Evolutionary conservation across 2,329 filamentous ascomycete genomes (phyloP).

Genomic region (Pestalotiopsis fici): DNA sequence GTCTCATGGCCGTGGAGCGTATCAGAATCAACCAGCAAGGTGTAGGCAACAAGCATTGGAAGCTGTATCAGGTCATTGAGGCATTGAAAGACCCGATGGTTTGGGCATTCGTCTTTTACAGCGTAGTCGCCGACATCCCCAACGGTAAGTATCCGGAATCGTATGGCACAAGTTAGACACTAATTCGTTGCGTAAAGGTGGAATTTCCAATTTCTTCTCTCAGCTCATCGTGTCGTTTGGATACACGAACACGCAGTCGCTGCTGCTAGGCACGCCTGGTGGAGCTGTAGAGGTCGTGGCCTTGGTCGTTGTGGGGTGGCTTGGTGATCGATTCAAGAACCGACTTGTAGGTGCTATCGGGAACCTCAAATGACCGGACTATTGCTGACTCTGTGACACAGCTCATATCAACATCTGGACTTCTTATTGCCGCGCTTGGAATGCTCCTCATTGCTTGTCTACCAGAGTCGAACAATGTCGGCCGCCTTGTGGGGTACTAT

Average conservation of each 20-base stretch:
- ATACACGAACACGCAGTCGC: conserved; percentile 61
- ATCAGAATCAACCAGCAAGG: conserved; percentile 67
- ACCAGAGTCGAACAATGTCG: conserved; percentile 56
- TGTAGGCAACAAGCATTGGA: conserved; percentile 69
- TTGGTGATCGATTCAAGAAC: conserved; percentile 57
- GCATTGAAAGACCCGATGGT: conserved; percentile 37
- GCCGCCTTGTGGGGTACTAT: conserved; percentile 66
- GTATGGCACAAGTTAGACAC: not conserved
- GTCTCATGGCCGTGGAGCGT: conserved; percentile 50
- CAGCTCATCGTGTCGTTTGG: conserved; percentile 56
- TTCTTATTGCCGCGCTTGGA: conserved; percentile 56
- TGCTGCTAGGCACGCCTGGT: conserved; percentile 66
- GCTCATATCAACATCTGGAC: conserved; percentile 53
- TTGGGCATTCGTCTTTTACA: conserved; percentile 36
- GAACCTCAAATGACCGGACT: conserved; percentile 9
- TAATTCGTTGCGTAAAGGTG: conserved; percentile 16
- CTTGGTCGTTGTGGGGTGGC: conserved; percentile 47
- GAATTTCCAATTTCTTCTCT: conserved; percentile 38
- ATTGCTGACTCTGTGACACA: conserved; percentile 11
- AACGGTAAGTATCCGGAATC: conserved; percentile 27
- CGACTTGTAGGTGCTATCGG: conserved; percentile 40
- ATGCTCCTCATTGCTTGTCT: conserved; percentile 66
- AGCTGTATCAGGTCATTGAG: conserved; percentile 57
- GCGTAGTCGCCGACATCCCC: conserved; percentile 35
- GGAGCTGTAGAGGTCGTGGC: conserved; percentile 66